phyloP scores from a whole-genome alignment of 805 yeast species.

The Metschnikowia lachancei region DNA sequence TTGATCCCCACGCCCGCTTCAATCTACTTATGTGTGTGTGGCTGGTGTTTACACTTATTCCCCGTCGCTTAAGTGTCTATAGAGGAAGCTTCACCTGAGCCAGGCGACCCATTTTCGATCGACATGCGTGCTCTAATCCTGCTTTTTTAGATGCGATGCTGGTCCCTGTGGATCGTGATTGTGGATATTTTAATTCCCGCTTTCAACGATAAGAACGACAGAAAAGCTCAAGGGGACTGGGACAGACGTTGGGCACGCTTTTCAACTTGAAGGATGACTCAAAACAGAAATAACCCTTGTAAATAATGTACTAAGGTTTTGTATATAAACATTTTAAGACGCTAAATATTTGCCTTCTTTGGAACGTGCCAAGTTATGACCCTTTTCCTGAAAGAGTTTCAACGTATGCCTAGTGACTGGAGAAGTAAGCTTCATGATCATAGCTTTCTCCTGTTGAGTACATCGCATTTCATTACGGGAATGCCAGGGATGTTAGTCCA shows the following conservation, averaged over 20 bases:
- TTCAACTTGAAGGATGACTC: conserved; percentile 44
- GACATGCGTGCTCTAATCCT: too few species aligned
- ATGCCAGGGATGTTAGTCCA: too few species aligned
- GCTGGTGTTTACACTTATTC: too few species aligned
- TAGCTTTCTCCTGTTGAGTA: neutral
- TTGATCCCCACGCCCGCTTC: too few species aligned
- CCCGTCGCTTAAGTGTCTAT: too few species aligned
- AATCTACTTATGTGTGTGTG: too few species aligned
- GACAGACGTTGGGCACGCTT: conserved; percentile 55
- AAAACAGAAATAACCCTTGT: conserved; percentile 7
- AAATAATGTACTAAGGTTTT: conserved; percentile 1
- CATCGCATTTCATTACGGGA: too few species aligned
- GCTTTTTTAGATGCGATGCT: too few species aligned
- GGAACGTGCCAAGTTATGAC: neutral
- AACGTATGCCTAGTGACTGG: neutral
- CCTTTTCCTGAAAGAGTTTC: neutral
- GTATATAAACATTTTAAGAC: conserved; percentile 3
- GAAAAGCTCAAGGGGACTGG: conserved; percentile 55
- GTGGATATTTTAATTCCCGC: too few species aligned
- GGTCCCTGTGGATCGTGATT: too few species aligned
- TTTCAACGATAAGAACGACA: conserved; percentile 75
- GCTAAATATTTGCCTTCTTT: neutral
- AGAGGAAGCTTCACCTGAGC: too few species aligned
- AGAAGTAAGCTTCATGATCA: neutral
- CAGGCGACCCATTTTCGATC: too few species aligned